Evolutionary conservation across 495 filamentous ascomycete species (phyloP), one percentile per base, ranked within the genome.

Genomic region (Talaromyces nanjingensis): DNA sequence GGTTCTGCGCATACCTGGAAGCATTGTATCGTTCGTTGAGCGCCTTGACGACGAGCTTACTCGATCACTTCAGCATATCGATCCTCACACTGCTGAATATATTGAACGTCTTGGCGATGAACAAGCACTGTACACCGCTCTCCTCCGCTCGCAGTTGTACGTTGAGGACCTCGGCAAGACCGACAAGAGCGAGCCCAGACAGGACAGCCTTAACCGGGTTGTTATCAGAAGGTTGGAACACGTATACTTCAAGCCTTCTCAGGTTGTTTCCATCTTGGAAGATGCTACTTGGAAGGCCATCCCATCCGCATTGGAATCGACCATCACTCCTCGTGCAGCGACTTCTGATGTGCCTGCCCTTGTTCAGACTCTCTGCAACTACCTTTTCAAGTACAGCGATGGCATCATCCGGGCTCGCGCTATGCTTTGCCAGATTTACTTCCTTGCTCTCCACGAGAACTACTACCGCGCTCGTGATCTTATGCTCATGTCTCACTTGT

Each of bases 401-500:
- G 92, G 93, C 69, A 96, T 98, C 69, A 90, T 97, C 73, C 88
- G 93, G 57, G 96, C 96, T 64, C 89, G 96, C 64, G 93, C 94
- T 18, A 97, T 98, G 91, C 84, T 98, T 58, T 97, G 91, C 81
- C 92, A 98, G 77, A 93, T 98, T 64, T 98, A 98, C 80, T 97
- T 94, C 87, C 85, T 97, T 60, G 94, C 94, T 37, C 83, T 98
- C 54, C 94, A 98, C 74, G 93, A 98, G 74, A 87, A 96, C 64
- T 98, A 97, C 82, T 98, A 96, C 83, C 89, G 89, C 70, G 90
- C 94, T 70, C 91, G 96, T 68, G 94, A 99, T 75, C 91, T 98
- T 87, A 93, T 98, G 89, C 86, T 99, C 72, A 98, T 98, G 89
- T 98, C 96, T n/a, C 94, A 99, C 78, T 78, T 99, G 70, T 91